These are phyloP conservation scores for Suillus americanus DNA, from an alignment of 768 basidiomycete genomes.

Conservation along the genomic window DNA sequence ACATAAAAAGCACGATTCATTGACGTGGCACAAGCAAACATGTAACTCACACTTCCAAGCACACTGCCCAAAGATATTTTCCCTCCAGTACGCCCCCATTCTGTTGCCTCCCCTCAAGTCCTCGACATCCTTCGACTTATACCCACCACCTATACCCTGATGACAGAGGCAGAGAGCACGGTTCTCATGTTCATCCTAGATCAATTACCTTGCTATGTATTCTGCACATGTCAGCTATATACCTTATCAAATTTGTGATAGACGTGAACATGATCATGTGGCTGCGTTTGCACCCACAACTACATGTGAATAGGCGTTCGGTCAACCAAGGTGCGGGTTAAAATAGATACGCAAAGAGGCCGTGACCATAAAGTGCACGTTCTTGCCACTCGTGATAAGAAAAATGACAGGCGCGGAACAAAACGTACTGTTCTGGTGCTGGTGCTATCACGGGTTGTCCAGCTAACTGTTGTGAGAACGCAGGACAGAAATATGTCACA, in stretches of 20 bases:
- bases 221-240: too few relatives aligned
- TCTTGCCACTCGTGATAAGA: background rate
- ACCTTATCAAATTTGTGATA: background rate
- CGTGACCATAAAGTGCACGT: background rate
- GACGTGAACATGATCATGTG: background rate
- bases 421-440: background rate
- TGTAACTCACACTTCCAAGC: background rate
- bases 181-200: too few relatives aligned
- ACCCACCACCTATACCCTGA: too few relatives aligned
- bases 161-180: too few relatives aligned
- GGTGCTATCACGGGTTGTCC: background rate
- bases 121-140: too few relatives aligned
- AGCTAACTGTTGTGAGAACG: background rate
- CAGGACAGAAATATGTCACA: background rate
- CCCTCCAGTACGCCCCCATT: too few relatives aligned
- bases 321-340: background rate
- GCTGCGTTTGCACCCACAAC: background rate
- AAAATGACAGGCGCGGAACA: background rate
- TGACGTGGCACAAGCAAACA: background rate
- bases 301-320: background rate
- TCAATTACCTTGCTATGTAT: too few relatives aligned
- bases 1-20: too few relatives aligned
- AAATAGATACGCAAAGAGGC: background rate
- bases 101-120: too few relatives aligned
- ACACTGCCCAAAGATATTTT: too few relatives aligned